These are phyloP conservation scores for Citrullus amarus DNA, from an alignment of 306 rosid genomes.

Conservation along the genomic window DNA sequence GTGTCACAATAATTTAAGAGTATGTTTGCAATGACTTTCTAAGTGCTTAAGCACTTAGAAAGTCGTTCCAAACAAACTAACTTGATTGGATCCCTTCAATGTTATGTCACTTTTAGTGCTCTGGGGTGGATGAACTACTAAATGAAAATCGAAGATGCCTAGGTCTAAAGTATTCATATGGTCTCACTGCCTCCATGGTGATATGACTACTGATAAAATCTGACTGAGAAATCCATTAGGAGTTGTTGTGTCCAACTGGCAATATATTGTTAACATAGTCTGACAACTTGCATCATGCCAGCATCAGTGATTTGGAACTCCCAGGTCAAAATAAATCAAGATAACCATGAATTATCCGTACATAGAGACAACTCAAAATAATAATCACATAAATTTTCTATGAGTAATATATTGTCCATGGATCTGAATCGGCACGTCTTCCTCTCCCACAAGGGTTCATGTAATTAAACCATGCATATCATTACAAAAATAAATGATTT, in stretches of 20 bases:
- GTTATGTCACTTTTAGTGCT: neutral
- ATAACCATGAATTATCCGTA: neutral
- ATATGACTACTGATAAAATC: neutral
- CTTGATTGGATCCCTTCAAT: neutral
- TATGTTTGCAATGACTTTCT: no score
- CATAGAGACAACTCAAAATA: neutral
- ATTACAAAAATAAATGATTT: conserved; percentile 6
- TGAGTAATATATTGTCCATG: neutral
- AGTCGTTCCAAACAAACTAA: neutral
- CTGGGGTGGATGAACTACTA: neutral
- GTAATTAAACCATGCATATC: neutral
- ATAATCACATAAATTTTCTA: neutral
- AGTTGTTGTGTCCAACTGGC: neutral
- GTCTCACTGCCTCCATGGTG: neutral
- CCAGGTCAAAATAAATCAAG: neutral
- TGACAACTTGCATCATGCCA: neutral
- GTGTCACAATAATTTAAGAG: neutral
- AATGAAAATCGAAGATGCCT: neutral
- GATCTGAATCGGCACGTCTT: neutral
- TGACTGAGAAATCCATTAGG: neutral
- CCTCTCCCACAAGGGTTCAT: neutral
- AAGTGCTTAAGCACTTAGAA: no score
- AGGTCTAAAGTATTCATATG: neutral
- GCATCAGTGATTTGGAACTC: neutral
- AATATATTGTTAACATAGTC: neutral